A percentile compares a stretch with the other conserved stretches of the same genome.
phyloP scores from a whole-genome alignment of 495 filamentous ascomycete genomes.

The Penicillium malachiteum region DNA sequence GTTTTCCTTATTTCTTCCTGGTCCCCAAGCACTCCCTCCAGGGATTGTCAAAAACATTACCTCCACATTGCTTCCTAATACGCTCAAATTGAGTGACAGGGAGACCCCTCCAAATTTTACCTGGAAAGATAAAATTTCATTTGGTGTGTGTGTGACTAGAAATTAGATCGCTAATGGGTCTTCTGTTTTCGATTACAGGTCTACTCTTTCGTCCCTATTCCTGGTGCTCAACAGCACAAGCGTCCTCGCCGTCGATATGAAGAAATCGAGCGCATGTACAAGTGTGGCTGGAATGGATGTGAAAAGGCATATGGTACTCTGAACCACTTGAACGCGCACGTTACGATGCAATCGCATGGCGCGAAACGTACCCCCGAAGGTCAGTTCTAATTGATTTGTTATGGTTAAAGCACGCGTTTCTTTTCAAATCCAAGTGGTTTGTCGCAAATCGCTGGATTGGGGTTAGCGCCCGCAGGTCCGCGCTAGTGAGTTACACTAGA shows the following conservation, averaged over 20 bases:
- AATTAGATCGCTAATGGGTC: neutral
- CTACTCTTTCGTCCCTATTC: slow-evolving; percentile 98
- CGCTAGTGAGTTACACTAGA: slow-evolving; percentile 55
- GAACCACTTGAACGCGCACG: slow-evolving; percentile 95
- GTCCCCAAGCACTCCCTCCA: slow-evolving; percentile 16
- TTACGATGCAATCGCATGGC: slow-evolving; percentile 97
- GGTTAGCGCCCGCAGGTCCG: slow-evolving; percentile 30
- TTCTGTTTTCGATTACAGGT: slow-evolving; percentile 58
- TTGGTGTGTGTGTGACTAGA: slow-evolving; percentile 4
- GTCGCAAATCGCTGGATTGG: slow-evolving; percentile 39
- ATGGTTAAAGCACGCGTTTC: neutral
- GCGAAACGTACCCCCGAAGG: slow-evolving; percentile 93
- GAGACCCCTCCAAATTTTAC: too few species aligned
- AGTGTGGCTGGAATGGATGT: slow-evolving; percentile 97
- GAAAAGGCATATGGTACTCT: slow-evolving; percentile 97
- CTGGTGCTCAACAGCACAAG: slow-evolving; percentile 96
- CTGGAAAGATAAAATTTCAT: slow-evolving; percentile 1
- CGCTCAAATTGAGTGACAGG: neutral
- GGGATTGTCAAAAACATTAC: slow-evolving; percentile 36
- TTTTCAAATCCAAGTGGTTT: slow-evolving; percentile 6
- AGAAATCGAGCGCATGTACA: slow-evolving; percentile 99
- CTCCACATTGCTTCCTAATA: slow-evolving; percentile 4
- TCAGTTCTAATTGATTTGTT: slow-evolving; percentile 47
- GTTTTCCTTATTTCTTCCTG: neutral
- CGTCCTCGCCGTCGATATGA: slow-evolving; percentile 91